Percentiles rank a stretch among this genome's conserved stretches.
Evolutionary conservation across 345 rosid species (phyloP).

Genomic region (Gynandropsis gynandra): DNA sequence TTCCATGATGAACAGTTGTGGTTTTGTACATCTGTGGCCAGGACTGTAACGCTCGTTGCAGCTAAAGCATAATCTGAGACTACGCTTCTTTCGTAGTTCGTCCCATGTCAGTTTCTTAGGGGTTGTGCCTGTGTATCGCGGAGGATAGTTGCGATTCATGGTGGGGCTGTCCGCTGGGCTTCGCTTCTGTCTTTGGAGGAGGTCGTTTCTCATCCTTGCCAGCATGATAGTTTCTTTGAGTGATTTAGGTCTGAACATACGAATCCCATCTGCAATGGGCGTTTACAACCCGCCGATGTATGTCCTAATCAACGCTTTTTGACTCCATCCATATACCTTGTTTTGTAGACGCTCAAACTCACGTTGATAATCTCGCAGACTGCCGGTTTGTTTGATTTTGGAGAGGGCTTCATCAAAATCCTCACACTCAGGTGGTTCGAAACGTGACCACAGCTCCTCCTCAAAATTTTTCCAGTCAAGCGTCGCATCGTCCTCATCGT

Average conservation of each 20-base stretch:
- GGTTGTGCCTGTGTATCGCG: too few species aligned
- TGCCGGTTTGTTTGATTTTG: background rate
- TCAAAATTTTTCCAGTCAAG: background rate
- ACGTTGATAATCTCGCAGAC: background rate
- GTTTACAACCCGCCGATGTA: background rate
- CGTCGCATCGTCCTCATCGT: background rate
- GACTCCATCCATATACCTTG: too few species aligned
- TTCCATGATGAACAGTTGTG: background rate
- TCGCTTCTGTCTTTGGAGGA: too few species aligned
- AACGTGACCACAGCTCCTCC: background rate
- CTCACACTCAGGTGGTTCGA: background rate
- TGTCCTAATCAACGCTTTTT: background rate
- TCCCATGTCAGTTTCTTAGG: background rate
- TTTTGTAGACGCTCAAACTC: background rate
- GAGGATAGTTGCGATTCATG: too few species aligned
- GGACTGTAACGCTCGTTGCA: background rate
- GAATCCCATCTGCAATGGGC: background rate
- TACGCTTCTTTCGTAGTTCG: background rate
- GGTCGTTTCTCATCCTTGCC: background rate
- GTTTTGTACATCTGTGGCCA: background rate
- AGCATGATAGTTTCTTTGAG: background rate
- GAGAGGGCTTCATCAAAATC: background rate
- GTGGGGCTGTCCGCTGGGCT: too few species aligned
- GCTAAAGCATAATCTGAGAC: background rate
- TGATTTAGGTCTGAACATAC: background rate